Percentiles rank a stretch among this genome's conserved stretches.
Evolutionary conservation across 139 green algal genomes (phyloP).

Genomic region (Coccomyxa sp.): DNA sequence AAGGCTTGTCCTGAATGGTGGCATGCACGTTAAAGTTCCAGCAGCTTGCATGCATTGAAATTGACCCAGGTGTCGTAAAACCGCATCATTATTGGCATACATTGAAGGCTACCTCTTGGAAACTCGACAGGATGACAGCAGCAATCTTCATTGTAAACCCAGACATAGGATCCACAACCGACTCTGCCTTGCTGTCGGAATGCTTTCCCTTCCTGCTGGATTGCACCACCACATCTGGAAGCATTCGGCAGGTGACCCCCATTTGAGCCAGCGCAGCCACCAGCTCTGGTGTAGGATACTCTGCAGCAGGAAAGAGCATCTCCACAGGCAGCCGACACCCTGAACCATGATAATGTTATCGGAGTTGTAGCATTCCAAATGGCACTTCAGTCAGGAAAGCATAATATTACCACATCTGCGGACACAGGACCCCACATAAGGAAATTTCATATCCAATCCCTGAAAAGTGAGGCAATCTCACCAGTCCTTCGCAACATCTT

Average conservation of each 20-base stretch:
- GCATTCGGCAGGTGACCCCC: slow-evolving; percentile 10
- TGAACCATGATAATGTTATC: not conserved
- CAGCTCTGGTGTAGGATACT: slow-evolving; percentile 24
- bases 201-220: not conserved
- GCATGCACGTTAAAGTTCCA: too few species aligned
- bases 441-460: not conserved
- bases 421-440: not conserved
- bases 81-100: too few species aligned
- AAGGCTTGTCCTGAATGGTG: not conserved
- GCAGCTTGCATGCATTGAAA: not conserved
- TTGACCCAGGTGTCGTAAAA: not conserved
- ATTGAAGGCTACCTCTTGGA: slow-evolving; percentile 27
- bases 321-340: slow-evolving; percentile 47
- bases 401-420: not conserved
- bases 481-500: slow-evolving; percentile 37
- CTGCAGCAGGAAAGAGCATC: slow-evolving; percentile 37
- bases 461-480: not conserved
- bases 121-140: slow-evolving; percentile 37
- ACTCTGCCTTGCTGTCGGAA: not conserved
- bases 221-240: slow-evolving; percentile 11
- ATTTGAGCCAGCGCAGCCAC: slow-evolving; percentile 22
- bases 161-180: not conserved
- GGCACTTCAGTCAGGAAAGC: too few species aligned
- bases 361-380: not conserved
- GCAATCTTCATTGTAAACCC: slow-evolving; percentile 47